phyloP scores from a whole-genome alignment of 352 stramenopile genomes.

The Bremia lactucae region DNA sequence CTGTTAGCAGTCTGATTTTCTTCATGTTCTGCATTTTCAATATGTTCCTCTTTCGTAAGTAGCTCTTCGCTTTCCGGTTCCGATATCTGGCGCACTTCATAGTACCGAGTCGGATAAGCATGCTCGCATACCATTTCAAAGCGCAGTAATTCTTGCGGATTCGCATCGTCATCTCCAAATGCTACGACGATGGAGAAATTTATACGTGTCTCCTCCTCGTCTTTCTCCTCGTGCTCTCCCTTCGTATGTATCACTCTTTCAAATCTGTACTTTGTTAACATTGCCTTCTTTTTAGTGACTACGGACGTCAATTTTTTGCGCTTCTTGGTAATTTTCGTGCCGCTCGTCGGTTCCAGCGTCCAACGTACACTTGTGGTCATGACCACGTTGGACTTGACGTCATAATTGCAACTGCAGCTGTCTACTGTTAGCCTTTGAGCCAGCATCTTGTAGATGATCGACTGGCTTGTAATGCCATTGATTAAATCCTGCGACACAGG shows the following conservation, averaged over 20 bases:
- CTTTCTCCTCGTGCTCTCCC: slow-evolving; percentile 6
- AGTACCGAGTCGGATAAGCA: slow-evolving; percentile 63
- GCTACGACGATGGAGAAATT: slow-evolving; percentile 30
- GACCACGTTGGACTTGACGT: slow-evolving; percentile 43
- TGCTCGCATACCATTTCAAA: slow-evolving; percentile 44
- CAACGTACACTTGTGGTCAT: slow-evolving; percentile 51
- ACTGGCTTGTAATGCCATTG: slow-evolving; percentile 33
- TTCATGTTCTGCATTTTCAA: slow-evolving; percentile 1
- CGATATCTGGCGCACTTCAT: slow-evolving; percentile 42
- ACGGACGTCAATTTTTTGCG: slow-evolving; percentile 15
- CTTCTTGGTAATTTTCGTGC: slow-evolving; percentile 34
- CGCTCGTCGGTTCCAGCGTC: slow-evolving; percentile 23
- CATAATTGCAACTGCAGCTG: slow-evolving; percentile 52
- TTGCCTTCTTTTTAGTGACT: slow-evolving; percentile 7
- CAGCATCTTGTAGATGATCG: slow-evolving; percentile 38
- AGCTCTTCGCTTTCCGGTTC: slow-evolving; percentile 20
- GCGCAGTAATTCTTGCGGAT: slow-evolving; percentile 39
- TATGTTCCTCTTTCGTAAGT: slow-evolving; percentile 5
- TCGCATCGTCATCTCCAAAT: slow-evolving; percentile 28
- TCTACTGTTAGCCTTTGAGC: slow-evolving; percentile 32
- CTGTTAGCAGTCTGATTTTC: slow-evolving; percentile 3
- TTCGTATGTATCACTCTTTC: slow-evolving; percentile 23
- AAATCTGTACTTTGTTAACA: slow-evolving; percentile 45
- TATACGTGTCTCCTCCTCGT: slow-evolving; percentile 30
- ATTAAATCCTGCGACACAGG: slow-evolving; percentile 54